phyloP scores from a whole-genome alignment of 345 rosid genomes.

The Trapa incisa region DNA sequence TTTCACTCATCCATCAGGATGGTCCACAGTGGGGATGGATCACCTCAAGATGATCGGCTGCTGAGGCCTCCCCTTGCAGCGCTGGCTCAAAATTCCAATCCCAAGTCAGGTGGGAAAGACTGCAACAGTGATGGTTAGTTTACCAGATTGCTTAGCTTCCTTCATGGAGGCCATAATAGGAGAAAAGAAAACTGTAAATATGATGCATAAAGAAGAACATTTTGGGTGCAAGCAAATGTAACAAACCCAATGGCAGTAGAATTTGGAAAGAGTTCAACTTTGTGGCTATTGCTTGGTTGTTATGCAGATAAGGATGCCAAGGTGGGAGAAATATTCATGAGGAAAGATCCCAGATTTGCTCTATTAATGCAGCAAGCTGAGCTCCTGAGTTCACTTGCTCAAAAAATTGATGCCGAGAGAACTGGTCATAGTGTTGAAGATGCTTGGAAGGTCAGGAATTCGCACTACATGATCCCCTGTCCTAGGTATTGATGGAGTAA shows the following conservation, averaged over 20 bases:
- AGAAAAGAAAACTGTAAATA: background rate
- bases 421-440: slow-evolving; percentile 77
- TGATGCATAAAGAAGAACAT: background rate
- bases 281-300: slow-evolving; percentile 5
- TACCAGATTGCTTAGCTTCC: background rate
- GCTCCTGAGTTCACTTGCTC: slow-evolving; percentile 69
- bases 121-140: slow-evolving; percentile 23
- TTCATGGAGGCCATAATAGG: background rate
- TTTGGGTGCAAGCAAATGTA: background rate
- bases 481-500: background rate
- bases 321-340: slow-evolving; percentile 44
- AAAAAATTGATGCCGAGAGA: slow-evolving; percentile 58
- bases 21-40: slow-evolving; percentile 40
- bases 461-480: background rate
- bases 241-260: background rate
- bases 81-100: slow-evolving; percentile 37
- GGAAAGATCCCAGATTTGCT: slow-evolving; percentile 67
- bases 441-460: slow-evolving; percentile 78
- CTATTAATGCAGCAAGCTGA: slow-evolving; percentile 88
- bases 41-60: slow-evolving; percentile 46
- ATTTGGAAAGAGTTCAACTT: background rate
- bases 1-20: slow-evolving; percentile 30
- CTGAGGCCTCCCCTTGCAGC: slow-evolving; percentile 52
- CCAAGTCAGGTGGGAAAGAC: slow-evolving; percentile 23
- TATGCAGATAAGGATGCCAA: slow-evolving; percentile 35